Conservation (phyloP, 148 eudicot species). For the Simmondsia chinensis region DNA sequence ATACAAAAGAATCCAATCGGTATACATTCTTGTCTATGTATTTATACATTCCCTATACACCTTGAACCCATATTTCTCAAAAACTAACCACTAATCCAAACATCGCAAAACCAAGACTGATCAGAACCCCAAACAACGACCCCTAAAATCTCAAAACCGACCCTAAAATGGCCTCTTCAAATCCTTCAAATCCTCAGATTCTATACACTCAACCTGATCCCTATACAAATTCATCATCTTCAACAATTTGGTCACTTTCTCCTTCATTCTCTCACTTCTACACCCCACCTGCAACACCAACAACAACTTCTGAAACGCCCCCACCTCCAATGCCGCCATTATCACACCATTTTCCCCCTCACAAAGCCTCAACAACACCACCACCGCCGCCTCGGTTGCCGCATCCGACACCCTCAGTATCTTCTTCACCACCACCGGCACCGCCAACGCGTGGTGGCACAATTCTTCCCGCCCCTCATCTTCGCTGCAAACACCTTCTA, state of each 20-base stretch:
- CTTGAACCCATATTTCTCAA: too few relatives aligned
- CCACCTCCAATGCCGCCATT: conserved; percentile 62
- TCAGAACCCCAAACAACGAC: too few relatives aligned
- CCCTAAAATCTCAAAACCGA: too few relatives aligned
- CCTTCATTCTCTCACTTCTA: conserved; percentile 38
- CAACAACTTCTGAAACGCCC: conserved; percentile 78
- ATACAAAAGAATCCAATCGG: too few relatives aligned
- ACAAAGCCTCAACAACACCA: conserved; percentile 42
- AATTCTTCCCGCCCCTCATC: conserved; percentile 30
- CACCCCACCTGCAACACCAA: conserved; percentile 66
- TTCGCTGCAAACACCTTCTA: conserved; percentile 34
- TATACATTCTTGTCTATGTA: too few relatives aligned
- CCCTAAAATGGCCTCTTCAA: conserved; percentile 52
- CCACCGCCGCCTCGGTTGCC: conserved; percentile 66
- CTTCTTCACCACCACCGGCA: conserved; percentile 76
- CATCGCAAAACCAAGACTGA: too few relatives aligned
- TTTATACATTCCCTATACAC: too few relatives aligned
- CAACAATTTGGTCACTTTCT: conserved; percentile 54
- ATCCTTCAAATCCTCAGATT: conserved; percentile 63
- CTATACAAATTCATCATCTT: conserved; percentile 49
- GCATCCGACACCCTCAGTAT: conserved; percentile 53
- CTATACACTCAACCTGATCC: conserved; percentile 51
- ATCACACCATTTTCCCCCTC: conserved; percentile 30
- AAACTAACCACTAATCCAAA: too few relatives aligned
- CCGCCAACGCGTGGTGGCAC: conserved; percentile 27